Percentiles rank a stretch among this genome's conserved stretches.
These are phyloP conservation scores for Candida sithepensis DNA, from an alignment of 805 yeast genomes.

Conservation along the genomic window DNA sequence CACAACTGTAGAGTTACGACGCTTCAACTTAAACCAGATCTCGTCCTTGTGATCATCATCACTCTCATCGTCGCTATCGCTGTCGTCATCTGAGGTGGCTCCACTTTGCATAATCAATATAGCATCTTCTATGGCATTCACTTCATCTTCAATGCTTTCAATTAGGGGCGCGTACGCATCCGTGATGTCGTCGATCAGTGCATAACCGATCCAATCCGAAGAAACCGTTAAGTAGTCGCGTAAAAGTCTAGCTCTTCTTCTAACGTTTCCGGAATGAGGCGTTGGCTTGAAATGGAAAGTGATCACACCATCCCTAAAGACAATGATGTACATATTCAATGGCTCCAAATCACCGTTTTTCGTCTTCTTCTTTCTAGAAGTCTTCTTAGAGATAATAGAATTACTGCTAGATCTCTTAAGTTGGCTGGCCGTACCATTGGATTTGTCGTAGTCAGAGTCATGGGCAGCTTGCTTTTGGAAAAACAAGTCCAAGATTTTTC, in stretches of 20 bases:
- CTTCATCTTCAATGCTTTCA: slow-evolving; percentile 90
- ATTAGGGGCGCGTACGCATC: slow-evolving; percentile 98
- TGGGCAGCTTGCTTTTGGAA: slow-evolving; percentile 1
- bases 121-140: slow-evolving; percentile 89
- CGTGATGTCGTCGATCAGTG: slow-evolving; percentile 92
- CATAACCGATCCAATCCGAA: slow-evolving; percentile 97
- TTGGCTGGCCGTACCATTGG: neutral
- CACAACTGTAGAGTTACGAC: slow-evolving; percentile 26
- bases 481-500: slow-evolving; percentile 5
- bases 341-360: slow-evolving; percentile 70
- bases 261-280: slow-evolving; percentile 93
- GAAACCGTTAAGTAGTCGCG: slow-evolving; percentile 86
- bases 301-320: slow-evolving; percentile 84
- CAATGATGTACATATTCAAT: slow-evolving; percentile 87
- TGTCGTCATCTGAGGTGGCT: slow-evolving; percentile 40
- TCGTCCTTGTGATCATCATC: slow-evolving; percentile 39
- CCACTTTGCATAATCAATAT: slow-evolving; percentile 84
- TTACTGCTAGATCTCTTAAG: slow-evolving; percentile 2
- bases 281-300: slow-evolving; percentile 94
- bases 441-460: neutral
- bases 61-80: slow-evolving; percentile 36
- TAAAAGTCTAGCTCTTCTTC: slow-evolving; percentile 85
- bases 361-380: slow-evolving; percentile 12
- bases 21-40: slow-evolving; percentile 27
- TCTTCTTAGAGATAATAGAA: slow-evolving; percentile 20